Evolutionary conservation across 148 eudicot genomes (phyloP).

Genomic region (Arbutus unedo): DNA sequence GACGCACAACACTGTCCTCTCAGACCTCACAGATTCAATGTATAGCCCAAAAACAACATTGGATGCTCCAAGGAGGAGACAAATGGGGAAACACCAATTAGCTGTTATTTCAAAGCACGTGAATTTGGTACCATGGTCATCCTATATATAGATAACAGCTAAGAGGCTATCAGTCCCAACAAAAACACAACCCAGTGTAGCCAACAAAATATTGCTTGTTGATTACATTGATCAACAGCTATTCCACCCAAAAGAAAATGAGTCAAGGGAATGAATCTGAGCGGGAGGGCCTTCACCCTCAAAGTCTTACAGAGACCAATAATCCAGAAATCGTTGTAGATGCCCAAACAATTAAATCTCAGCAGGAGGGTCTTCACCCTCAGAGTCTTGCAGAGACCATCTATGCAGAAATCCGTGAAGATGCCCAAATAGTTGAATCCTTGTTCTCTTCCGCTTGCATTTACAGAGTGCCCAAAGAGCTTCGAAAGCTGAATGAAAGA

Average conservation of each 20-base stretch:
- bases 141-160: too few relatives aligned
- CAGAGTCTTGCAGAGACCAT: neutral
- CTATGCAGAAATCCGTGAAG: neutral
- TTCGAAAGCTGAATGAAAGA: neutral
- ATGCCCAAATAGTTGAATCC: neutral
- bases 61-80: too few relatives aligned
- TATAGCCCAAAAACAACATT: too few relatives aligned
- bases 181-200: neutral
- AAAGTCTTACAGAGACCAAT: neutral
- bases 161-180: neutral
- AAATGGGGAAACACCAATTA: too few relatives aligned
- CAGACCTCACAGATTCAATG: too few relatives aligned
- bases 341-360: neutral
- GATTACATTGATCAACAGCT: neutral
- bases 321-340: neutral
- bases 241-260: neutral
- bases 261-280: neutral
- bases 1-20: too few relatives aligned
- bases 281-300: too few relatives aligned
- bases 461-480: neutral
- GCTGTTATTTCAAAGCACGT: too few relatives aligned
- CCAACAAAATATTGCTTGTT: neutral
- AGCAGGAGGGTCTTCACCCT: too few relatives aligned
- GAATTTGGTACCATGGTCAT: too few relatives aligned
- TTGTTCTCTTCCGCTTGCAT: neutral